Base-by-base conservation (phyloP, 805 yeast species). In the Pachysolen tannophilus region DNA sequence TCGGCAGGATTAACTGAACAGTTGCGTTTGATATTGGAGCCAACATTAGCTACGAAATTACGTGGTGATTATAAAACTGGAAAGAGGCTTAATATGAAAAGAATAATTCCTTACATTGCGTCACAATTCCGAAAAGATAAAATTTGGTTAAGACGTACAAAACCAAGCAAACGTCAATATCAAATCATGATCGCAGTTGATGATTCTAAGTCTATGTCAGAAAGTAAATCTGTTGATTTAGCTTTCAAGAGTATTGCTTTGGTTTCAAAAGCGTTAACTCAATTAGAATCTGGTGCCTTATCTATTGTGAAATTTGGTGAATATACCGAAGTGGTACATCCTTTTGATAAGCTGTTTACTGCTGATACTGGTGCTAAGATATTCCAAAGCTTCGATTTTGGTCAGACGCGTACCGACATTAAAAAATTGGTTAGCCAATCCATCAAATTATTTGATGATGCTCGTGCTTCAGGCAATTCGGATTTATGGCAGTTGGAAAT, bases 171-270 rank as follows among this genome's bases (percentile, higher is more conserved):
- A 65, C 78, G 99, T 50, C 92, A 88, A 55, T 92, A 92, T 57
- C 98, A 92, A 63, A 84, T 92, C 43, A 84, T 94, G 96, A 82
- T 92, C 45, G 88, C 98, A 1, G 82, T 92, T 32, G 99, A 92
- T 63, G 96, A 92, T 55, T 92, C 98, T 20, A 87, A 85, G 56
- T 90, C 97, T 1, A 92, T 92, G 99, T 77, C 88, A 38, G 97
- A 90, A 56, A 82, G 95, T 17, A 77, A 81, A 45, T 79, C 94
- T 25, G 90, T 86, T 13, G 86, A 84, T 45, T 67, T 92, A 40
- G 97, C 99, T 0, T 87, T 87, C 72, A 90, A 92, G 50, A 81
- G 95, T 53, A 83, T 92, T 50, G 90, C 97, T 6, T 67, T 92
- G 29, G 97, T 92, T 2, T 79, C 96, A 3, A 88, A 86, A 56